phyloP scores from a whole-genome alignment of 345 rosid species.

The Leavenworthia alabamica region DNA sequence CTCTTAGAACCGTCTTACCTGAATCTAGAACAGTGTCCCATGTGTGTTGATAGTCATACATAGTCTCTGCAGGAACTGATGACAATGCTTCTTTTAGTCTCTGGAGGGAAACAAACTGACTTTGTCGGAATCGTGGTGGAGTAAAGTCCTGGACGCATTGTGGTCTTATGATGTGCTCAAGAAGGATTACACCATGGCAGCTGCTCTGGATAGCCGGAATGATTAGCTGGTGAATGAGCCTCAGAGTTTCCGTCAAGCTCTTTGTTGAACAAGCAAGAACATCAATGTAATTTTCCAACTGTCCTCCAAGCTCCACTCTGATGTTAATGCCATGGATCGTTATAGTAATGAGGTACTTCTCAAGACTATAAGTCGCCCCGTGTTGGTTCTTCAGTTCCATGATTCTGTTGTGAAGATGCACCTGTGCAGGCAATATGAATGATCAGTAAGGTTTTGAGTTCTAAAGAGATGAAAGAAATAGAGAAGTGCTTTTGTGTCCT shows the following conservation, averaged over 20 bases:
- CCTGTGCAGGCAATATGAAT: slow-evolving; percentile 39
- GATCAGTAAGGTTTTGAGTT: slow-evolving; percentile 9
- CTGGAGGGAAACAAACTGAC: slow-evolving; percentile 57
- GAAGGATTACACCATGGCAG: slow-evolving; percentile 73
- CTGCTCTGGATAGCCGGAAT: slow-evolving; percentile 78
- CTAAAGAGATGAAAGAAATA: slow-evolving; percentile 3
- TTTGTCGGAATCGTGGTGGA: slow-evolving; percentile 73
- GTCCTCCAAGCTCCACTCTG: slow-evolving; percentile 93
- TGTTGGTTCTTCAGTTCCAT: slow-evolving; percentile 71
- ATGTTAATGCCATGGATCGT: slow-evolving; percentile 68
- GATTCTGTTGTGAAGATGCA: slow-evolving; percentile 73
- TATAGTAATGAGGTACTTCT: slow-evolving; percentile 70
- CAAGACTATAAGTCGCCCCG: slow-evolving; percentile 80
- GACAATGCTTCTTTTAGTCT: slow-evolving; percentile 73
- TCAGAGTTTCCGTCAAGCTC: slow-evolving; percentile 78
- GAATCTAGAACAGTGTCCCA: slow-evolving; percentile 70
- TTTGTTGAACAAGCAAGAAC: slow-evolving; percentile 84
- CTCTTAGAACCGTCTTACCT: slow-evolving; percentile 48
- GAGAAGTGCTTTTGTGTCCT: slow-evolving; percentile 2
- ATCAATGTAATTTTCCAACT: slow-evolving; percentile 74
- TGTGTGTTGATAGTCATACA: slow-evolving; percentile 94
- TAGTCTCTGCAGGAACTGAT: slow-evolving; percentile 79
- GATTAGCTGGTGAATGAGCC: slow-evolving; percentile 67
- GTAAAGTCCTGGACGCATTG: slow-evolving; percentile 67
- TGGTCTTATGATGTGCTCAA: slow-evolving; percentile 70